Conservation (phyloP, 202 grass and related monocot genomes). For the Brachypodium distachyon region DNA sequence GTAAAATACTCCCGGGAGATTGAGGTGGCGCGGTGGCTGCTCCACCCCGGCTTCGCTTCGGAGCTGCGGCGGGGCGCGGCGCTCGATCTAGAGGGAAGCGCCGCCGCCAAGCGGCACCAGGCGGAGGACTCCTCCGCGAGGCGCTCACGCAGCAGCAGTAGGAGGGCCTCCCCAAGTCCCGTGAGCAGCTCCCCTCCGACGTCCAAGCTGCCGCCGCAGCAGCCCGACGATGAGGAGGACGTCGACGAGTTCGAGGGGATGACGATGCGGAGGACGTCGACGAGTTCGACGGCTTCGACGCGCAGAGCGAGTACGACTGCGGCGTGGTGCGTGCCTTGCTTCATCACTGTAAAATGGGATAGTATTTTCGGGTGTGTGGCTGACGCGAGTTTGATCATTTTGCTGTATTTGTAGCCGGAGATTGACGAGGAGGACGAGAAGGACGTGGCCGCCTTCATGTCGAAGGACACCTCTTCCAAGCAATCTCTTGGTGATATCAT, state of each 20-base stretch:
- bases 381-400: not conserved
- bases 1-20: no score
- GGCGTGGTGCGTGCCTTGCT: constrained; percentile 31
- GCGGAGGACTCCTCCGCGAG: constrained; percentile 63
- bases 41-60: no score
- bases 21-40: no score
- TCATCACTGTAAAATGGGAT: not conserved
- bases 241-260: no score
- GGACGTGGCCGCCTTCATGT: constrained; percentile 63
- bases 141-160: constrained; percentile 68
- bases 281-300: constrained; percentile 59
- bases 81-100: no score
- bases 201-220: not conserved
- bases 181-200: not conserved
- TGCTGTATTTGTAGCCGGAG: constrained; percentile 32
- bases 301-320: constrained; percentile 53
- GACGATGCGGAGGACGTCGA: constrained; percentile 41
- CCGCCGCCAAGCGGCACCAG: not conserved
- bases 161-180: constrained; percentile 31
- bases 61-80: no score
- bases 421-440: constrained; percentile 75
- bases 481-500: constrained; percentile 60
- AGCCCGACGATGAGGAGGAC: not conserved
- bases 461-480: constrained; percentile 32
- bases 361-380: not conserved